Conservation (phyloP, 257 asterid genomes). For the Penstemon davidsonii region DNA sequence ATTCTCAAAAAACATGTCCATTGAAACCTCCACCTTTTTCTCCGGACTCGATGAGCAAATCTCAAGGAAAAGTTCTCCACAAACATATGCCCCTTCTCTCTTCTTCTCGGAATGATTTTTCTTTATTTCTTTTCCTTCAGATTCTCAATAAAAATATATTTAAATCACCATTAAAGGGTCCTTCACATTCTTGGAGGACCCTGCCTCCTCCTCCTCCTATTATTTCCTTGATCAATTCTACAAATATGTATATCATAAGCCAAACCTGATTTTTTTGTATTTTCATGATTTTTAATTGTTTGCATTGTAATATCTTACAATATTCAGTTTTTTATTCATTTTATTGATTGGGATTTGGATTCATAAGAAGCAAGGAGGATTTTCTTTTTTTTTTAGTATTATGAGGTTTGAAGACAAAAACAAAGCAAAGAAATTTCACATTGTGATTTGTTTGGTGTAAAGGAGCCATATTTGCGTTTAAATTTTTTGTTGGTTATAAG, state of each 20-base stretch:
- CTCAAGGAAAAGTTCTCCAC: conserved; percentile 35
- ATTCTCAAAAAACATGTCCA: conserved; percentile 28
- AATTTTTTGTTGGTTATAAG: conserved; percentile 20
- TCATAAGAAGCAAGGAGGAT: neutral
- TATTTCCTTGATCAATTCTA: neutral
- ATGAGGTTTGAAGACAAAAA: neutral
- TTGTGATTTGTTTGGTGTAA: neutral
- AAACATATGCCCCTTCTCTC: conserved; percentile 29
- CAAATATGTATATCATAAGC: neutral
- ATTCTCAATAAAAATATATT: conserved; percentile 19
- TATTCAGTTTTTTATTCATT: neutral
- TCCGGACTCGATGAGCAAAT: conserved; percentile 43
- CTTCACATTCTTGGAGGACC: conserved; percentile 85
- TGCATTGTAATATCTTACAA: neutral
- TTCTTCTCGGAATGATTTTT: conserved; percentile 44
- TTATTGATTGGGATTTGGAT: neutral
- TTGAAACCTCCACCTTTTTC: conserved; percentile 48
- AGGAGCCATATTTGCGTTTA: conserved; percentile 18
- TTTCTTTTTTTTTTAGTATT: neutral
- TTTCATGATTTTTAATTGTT: neutral
- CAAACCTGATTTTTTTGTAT: neutral
- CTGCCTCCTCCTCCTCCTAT: conserved; percentile 23
- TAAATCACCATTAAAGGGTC: conserved; percentile 48
- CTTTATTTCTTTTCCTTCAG: conserved; percentile 12
- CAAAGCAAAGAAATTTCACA: neutral